These are phyloP conservation scores for Nannizzia gypsea DNA, from an alignment of 2,329 filamentous ascomycete genomes.

Conservation along the genomic window DNA sequence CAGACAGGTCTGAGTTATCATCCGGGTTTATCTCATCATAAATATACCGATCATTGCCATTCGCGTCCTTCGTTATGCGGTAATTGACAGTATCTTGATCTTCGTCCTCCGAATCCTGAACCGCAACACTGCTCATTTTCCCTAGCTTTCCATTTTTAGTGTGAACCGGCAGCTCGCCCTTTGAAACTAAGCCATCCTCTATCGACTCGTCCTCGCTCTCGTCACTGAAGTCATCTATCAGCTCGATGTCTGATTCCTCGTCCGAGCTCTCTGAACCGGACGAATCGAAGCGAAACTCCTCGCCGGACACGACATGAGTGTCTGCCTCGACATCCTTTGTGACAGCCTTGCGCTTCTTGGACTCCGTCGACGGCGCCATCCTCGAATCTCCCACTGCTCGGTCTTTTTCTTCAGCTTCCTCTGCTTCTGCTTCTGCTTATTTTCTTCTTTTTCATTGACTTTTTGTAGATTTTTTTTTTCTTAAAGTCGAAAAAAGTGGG, in stretches of 20 bases:
- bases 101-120: background rate
- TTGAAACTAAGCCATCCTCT: slow-evolving; percentile 11
- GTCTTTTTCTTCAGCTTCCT: too few relatives aligned
- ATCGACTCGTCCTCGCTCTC: slow-evolving; percentile 28
- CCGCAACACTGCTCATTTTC: background rate
- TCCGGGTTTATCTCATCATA: slow-evolving; percentile 89
- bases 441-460: background rate
- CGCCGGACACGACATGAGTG: slow-evolving; percentile 42
- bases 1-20: slow-evolving; percentile 92
- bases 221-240: slow-evolving; percentile 43
- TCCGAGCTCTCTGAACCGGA: slow-evolving; percentile 32
- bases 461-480: slow-evolving; percentile 4
- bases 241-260: slow-evolving; percentile 41
- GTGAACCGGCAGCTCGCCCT: slow-evolving; percentile 26
- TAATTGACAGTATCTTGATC: slow-evolving; percentile 12
- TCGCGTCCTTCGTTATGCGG: slow-evolving; percentile 57
- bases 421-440: background rate
- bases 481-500: background rate
- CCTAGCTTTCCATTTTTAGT: slow-evolving; percentile 18
- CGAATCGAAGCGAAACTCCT: slow-evolving; percentile 42
- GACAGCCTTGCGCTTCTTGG: slow-evolving; percentile 55
- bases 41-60: slow-evolving; percentile 79
- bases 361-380: slow-evolving; percentile 30
- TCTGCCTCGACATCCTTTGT: slow-evolving; percentile 41
- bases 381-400: too few relatives aligned